These are phyloP conservation scores for Syzygium aqueum DNA, from an alignment of 345 rosid genomes.

Conservation along the genomic window DNA sequence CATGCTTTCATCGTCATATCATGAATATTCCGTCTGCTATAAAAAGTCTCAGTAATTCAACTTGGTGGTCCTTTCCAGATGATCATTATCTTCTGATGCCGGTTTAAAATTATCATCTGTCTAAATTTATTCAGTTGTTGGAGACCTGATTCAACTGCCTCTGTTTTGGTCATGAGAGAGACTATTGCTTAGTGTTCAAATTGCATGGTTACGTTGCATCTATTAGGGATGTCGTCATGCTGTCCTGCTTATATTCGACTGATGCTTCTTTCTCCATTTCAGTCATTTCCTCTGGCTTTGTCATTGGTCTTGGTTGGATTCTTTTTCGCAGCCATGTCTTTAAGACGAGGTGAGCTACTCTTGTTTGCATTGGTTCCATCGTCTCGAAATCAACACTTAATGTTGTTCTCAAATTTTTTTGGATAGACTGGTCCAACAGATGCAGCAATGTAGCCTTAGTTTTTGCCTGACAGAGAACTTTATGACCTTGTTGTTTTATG, in stretches of 20 bases:
- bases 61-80: neutral
- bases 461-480: neutral
- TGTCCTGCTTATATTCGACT: neutral
- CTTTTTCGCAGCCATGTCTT: constrained; percentile 49
- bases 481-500: neutral
- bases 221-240: neutral
- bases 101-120: neutral
- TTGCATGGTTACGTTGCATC: neutral
- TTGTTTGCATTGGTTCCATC: neutral
- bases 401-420: neutral
- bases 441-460: neutral
- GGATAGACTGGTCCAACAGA: neutral
- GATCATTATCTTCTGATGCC: neutral
- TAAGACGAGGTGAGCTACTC: constrained; percentile 56
- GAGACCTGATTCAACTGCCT: neutral
- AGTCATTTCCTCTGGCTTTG: constrained; percentile 74
- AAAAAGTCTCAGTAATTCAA: neutral
- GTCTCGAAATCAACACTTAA: neutral
- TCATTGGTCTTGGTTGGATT: constrained; percentile 51
- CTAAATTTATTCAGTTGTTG: neutral
- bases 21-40: neutral
- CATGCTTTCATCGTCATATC: neutral
- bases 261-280: constrained; percentile 13
- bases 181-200: neutral
- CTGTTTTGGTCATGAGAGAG: neutral